Conservation (phyloP, 768 basidiomycete species). For the Infundibulicybe gibba region DNA sequence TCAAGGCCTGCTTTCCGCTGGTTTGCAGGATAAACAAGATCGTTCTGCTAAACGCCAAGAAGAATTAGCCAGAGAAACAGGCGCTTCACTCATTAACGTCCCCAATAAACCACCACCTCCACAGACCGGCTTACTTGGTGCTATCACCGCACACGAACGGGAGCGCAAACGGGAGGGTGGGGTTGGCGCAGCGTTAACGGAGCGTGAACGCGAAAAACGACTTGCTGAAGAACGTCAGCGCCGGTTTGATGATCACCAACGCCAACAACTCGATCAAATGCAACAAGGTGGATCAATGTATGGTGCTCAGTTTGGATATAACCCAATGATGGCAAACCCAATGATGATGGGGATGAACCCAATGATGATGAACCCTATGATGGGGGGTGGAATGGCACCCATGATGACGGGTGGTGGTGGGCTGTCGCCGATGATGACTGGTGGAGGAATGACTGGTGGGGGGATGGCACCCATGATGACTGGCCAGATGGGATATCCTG, state of each 20-base stretch:
- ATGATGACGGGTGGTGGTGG: constrained; percentile 28
- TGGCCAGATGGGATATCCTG: constrained; percentile 46
- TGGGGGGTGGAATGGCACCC: constrained; percentile 33
- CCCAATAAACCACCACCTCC: constrained; percentile 93
- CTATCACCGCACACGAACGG: constrained; percentile 92
- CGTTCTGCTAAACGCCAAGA: constrained; percentile 95
- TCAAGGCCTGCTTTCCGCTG: constrained; percentile 91
- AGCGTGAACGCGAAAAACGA: constrained; percentile 91
- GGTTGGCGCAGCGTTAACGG: constrained; percentile 90
- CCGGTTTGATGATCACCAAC: constrained; percentile 87
- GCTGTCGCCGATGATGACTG: constrained; percentile 31
- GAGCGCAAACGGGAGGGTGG: constrained; percentile 95
- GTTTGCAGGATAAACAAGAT: constrained; percentile 93
- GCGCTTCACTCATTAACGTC: constrained; percentile 93
- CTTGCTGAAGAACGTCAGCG: constrained; percentile 90
- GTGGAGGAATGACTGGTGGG: constrained; percentile 48
- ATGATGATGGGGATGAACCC: constrained; percentile 62
- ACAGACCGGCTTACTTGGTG: constrained; percentile 92
- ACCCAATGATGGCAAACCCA: constrained; percentile 42
- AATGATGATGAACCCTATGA: constrained; percentile 60
- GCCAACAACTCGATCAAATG: constrained; percentile 88
- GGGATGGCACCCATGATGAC: constrained; percentile 54
- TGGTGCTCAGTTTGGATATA: constrained; percentile 40
- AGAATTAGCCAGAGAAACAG: constrained; percentile 87
- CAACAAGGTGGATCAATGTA: constrained; percentile 76